These are phyloP conservation scores for Blastobotrys terrestris DNA, from an alignment of 805 yeast species.

Conservation along the genomic window DNA sequence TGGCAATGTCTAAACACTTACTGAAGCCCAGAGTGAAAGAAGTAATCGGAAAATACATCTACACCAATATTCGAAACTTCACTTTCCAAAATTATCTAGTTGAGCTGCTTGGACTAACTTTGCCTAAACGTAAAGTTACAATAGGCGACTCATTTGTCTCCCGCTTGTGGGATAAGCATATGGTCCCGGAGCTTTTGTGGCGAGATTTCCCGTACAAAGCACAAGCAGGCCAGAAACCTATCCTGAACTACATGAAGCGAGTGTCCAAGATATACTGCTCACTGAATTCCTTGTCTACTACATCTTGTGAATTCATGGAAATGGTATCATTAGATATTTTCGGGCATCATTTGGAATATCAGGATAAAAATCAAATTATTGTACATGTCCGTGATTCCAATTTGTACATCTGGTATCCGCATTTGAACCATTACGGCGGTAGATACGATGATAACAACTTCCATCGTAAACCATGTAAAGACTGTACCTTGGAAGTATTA, in stretches of 20 bases:
- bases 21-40: not conserved
- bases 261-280: not conserved
- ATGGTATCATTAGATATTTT: not conserved
- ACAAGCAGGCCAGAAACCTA: not conserved
- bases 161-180: not conserved
- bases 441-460: not conserved
- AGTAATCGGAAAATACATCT: not conserved
- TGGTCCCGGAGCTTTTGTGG: not conserved
- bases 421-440: not conserved
- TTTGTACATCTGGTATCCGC: not conserved
- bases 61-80: not conserved
- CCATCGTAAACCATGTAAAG: not conserved
- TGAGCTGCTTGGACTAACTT: not conserved
- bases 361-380: not conserved
- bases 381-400: not conserved
- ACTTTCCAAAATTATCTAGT: not conserved
- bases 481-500: not conserved
- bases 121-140: not conserved
- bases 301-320: not conserved
- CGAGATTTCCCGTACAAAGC: not conserved
- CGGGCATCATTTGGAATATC: not conserved
- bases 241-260: not conserved
- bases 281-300: not conserved
- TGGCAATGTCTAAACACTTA: not conserved
- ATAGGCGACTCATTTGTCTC: not conserved